Percentiles rank a stretch among this genome's conserved stretches.
phyloP scores from a whole-genome alignment of 192 early-diverging fungal genomes.

The Kappamyces sp. region DNA sequence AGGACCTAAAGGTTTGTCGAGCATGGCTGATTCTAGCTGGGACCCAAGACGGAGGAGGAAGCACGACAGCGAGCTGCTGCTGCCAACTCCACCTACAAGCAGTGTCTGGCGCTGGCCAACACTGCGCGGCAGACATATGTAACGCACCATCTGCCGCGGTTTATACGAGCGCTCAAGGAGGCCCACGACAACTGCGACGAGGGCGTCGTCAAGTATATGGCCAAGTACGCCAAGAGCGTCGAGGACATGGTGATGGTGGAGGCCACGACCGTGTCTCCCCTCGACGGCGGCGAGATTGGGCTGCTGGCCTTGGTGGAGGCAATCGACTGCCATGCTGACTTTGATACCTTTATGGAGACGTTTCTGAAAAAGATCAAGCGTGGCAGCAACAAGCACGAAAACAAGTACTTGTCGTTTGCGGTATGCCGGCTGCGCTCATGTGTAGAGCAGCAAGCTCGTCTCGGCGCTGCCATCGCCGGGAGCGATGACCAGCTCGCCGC shows the following conservation, averaged over 20 bases:
- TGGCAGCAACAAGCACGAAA: slow-evolving; percentile 13
- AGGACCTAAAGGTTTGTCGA: too few species aligned
- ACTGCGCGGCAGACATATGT: slow-evolving; percentile 69
- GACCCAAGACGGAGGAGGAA: slow-evolving; percentile 78
- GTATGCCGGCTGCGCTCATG: too few species aligned
- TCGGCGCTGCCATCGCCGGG: too few species aligned
- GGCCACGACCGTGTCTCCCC: slow-evolving; percentile 58
- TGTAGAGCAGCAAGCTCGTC: too few species aligned
- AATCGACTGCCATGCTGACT: slow-evolving; percentile 40
- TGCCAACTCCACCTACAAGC: slow-evolving; percentile 78
- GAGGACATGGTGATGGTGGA: slow-evolving; percentile 69
- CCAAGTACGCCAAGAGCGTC: slow-evolving; percentile 66
- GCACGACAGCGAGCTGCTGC: slow-evolving; percentile 73
- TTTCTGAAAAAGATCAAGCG: slow-evolving; percentile 20
- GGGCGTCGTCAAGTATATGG: slow-evolving; percentile 70
- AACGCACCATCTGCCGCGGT: slow-evolving; percentile 71
- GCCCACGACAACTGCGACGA: slow-evolving; percentile 80
- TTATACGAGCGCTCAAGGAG: slow-evolving; percentile 74
- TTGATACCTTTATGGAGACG: slow-evolving; percentile 29
- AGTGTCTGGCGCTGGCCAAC: slow-evolving; percentile 72
- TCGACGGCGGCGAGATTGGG: slow-evolving; percentile 33
- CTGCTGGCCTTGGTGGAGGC: slow-evolving; percentile 29
- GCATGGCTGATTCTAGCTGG: slow-evolving; percentile 28
- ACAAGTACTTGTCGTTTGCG: too few species aligned
- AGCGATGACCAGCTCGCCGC: not conserved